Evolutionary conservation across 2,329 filamentous ascomycete species (phyloP), one percentile per base, ranked within the genome.

Genomic region (Xylaria multiplex): DNA sequence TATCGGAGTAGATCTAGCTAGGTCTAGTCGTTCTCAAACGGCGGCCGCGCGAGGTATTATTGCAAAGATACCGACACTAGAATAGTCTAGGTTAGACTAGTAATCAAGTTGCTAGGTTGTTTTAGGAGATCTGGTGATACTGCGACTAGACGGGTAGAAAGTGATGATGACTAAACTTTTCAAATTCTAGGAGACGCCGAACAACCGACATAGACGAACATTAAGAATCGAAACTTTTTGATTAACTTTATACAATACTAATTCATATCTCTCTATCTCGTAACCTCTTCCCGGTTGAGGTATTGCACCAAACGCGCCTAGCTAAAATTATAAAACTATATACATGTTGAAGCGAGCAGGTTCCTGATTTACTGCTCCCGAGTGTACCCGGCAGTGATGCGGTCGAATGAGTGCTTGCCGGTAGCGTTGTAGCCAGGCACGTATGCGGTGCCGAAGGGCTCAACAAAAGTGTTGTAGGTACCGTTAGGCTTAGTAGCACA

Each of bases 401-500:
- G 62, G 52, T 68, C 66, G 16, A 68, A 68, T 7, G 59, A 62
- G 30, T 60, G 62, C 55, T 68, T 64, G 11, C 66, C 66, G 14
- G 59, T 66, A 1, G 66, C 45, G 27, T 68, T 68, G 45, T 58
- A 68, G 6, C 66, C 66, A 2, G 43, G 35, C 7, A 68, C 63
- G 14, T 56, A 68, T 19, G 42, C 43, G 13, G 58, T 63, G 19
- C 67, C 67, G 11, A 69, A 69, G 54, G 49, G 53, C 58, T 69
- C 50, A 40, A 66, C 19, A 19, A 69, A 66, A 27, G 64, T 69
- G 53, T 69, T 69, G 48, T 70, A 70, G 19, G 61, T 65, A 7
- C 50, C 66, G 2, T 61, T 62, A 16, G 68, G 64, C 61, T 70
- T 70, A 5, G 60, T 64, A 40, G 54, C 49, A n/a, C 43, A 46